Percentiles rank a stretch among this genome's conserved stretches.
Conservation (phyloP, 2,329 filamentous ascomycete genomes). For the Penicillium capsulatum region DNA sequence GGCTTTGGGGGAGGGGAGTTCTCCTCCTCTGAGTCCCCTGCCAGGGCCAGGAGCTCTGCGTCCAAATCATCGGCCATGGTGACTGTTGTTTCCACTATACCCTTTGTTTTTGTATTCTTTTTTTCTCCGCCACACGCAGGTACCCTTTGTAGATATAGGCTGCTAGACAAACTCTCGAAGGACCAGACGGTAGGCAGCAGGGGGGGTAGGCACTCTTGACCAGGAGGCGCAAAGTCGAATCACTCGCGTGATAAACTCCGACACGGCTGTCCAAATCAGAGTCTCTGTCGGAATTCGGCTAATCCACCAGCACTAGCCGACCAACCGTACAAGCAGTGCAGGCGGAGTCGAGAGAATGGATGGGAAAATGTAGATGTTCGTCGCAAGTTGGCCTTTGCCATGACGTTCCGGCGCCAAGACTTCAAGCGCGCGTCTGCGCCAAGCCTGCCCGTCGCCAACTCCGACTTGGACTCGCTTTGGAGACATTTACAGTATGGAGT, state of each 20-base stretch:
- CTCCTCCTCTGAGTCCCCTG: conserved; percentile 62
- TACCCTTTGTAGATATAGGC: too few species aligned
- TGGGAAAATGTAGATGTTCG: conserved; percentile 15
- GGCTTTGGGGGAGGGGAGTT: conserved; percentile 52
- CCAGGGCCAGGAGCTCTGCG: conserved; percentile 88
- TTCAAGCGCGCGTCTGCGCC: conserved; percentile 30
- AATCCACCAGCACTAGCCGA: not conserved
- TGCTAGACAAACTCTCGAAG: too few species aligned
- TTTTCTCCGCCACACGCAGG: not conserved
- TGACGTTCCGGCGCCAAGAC: conserved; percentile 34
- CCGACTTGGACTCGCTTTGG: conserved; percentile 1
- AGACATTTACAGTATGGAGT: conserved; percentile 20
- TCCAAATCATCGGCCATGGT: conserved; percentile 79
- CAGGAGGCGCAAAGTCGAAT: conserved; percentile 21
- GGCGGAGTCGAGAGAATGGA: conserved; percentile 15
- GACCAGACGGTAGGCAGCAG: not conserved
- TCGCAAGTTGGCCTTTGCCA: conserved; percentile 26
- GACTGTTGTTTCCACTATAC: conserved; percentile 14
- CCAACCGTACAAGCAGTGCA: conserved; percentile 12
- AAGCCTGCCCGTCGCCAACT: conserved; percentile 3
- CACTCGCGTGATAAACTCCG: conserved; percentile 5
- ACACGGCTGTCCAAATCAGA: conserved; percentile 2
- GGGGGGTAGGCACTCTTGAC: conserved; percentile 11
- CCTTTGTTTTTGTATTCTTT: not conserved
- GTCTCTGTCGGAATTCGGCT: conserved; percentile 1